A percentile compares a stretch with the other conserved stretches of the same genome.
Conservation (phyloP, 73 alveolate species). For the Effrenium voratum region DNA sequence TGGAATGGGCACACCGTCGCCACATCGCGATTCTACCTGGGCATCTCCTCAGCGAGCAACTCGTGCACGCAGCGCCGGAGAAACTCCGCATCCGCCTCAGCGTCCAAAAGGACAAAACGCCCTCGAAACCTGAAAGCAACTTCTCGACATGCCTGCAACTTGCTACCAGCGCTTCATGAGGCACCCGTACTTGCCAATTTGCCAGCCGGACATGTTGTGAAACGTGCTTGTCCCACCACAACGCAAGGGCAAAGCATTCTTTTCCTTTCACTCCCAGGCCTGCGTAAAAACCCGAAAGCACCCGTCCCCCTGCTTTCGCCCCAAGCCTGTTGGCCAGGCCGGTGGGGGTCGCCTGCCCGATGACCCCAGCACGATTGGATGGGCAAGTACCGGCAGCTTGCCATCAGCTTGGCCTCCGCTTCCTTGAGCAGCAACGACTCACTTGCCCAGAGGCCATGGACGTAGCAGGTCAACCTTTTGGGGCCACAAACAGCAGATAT, state of each 20-base stretch:
- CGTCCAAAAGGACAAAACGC: neutral
- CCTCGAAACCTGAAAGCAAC: too few species aligned
- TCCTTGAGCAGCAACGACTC: slow-evolving; percentile 5
- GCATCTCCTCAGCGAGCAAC: slow-evolving; percentile 46
- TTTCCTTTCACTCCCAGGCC: too few species aligned
- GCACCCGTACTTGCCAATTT: too few species aligned
- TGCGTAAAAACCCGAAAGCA: too few species aligned
- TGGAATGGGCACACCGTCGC: too few species aligned
- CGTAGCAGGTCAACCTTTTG: neutral
- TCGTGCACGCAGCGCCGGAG: slow-evolving; percentile 31
- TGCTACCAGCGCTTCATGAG: too few species aligned
- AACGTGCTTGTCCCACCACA: too few species aligned
- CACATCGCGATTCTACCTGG: too few species aligned
- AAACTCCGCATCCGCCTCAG: slow-evolving; percentile 49
- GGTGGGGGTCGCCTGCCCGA: slow-evolving; percentile 92
- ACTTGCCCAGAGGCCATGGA: neutral
- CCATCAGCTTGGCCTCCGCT: slow-evolving; percentile 33
- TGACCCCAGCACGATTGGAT: slow-evolving; percentile 83
- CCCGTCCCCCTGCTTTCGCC: too few species aligned
- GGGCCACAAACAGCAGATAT: neutral
- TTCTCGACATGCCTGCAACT: too few species aligned
- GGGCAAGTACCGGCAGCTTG: slow-evolving; percentile 66
- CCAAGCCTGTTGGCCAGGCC: slow-evolving; percentile 77
- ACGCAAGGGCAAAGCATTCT: too few species aligned
- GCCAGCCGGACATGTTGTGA: too few species aligned